Base-by-base conservation (phyloP, 2,329 filamentous ascomycete genomes). In the Calonectria montana region DNA sequence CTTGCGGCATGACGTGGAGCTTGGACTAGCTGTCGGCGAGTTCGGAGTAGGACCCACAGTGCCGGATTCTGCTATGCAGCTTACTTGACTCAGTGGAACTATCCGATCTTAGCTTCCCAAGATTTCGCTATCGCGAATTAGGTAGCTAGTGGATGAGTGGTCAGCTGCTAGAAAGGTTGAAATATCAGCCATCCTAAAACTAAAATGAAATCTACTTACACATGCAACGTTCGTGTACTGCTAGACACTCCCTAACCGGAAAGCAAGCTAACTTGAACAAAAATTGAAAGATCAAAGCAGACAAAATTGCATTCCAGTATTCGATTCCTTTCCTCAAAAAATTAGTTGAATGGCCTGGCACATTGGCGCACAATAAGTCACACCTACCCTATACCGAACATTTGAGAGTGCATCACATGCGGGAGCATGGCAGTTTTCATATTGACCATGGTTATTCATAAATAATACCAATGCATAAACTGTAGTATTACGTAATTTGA, bases 1-100 rank as follows among this genome's bases (percentile, higher is more conserved):
- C 65, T 68, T 55, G 68, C 77, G 76, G 77, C 73, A 65, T 70
- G 31, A 59, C 65, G 77, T 77, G 77, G 76, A 65, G 69, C 67
- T 71, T 59, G n/a, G 27, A 43, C 69, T 64, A 63, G 63, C 27
- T 8, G 43, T 67, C 37, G 53, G 53, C 29, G 70, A 61, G 57
- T 29, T 76, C 76, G 76, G 67, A 59, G 76, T 74, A 76, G 76
- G 57, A 16, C 72, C 37, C 29, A 29, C 35, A 43, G 65, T 37
- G 37, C 55, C 65, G 74, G 70, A 13, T 70, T 71, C 69, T 59
- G 66, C 61, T 37, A 39, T 69, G 69, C n/a, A 23, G 31, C 73
- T 74, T 74, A 73, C n/a, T 23, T 29, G 35, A 29, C 31, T 57
- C 18, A 15, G 68, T 59, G 65, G 47, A 45, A 41, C 65, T 9